Percentiles rank a stretch among this genome's conserved stretches.
Evolutionary conservation across 345 rosid species (phyloP).

Genomic region (Excoecaria agallocha): DNA sequence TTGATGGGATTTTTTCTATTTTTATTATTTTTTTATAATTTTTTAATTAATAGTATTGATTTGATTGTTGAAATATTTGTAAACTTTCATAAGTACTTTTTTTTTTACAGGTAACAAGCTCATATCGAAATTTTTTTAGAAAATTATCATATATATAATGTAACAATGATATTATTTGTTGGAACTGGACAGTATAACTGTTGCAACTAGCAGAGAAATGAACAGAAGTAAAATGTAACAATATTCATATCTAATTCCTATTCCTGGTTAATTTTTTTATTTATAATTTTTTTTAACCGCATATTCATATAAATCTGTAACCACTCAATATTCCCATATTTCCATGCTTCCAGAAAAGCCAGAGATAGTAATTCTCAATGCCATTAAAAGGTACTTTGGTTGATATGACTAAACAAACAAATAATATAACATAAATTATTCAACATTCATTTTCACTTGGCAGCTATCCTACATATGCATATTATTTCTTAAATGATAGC

Average conservation of each 20-base stretch:
- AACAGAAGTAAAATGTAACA: not conserved
- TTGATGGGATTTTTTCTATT: too few relatives aligned
- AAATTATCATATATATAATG: too few relatives aligned
- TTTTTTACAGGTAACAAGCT: too few relatives aligned
- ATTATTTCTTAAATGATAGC: too few relatives aligned
- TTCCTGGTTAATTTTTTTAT: not conserved
- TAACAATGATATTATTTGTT: not conserved
- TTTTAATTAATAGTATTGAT: too few relatives aligned
- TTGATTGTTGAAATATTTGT: too few relatives aligned
- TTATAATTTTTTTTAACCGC: not conserved
- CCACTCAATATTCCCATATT: not conserved
- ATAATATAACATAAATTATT: not conserved
- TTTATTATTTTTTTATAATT: too few relatives aligned
- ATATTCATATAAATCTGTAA: slow-evolving; percentile 1
- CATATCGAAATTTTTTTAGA: too few relatives aligned
- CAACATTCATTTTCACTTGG: slow-evolving; percentile 1
- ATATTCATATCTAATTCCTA: not conserved
- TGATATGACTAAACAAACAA: slow-evolving; percentile 18
- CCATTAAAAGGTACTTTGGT: slow-evolving; percentile 14
- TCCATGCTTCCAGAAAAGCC: not conserved
- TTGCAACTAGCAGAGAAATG: not conserved
- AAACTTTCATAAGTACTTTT: too few relatives aligned
- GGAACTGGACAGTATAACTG: not conserved
- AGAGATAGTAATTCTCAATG: not conserved
- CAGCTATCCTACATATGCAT: too few relatives aligned